phyloP scores from a whole-genome alignment of 1,284 basidiomycete genomes.

The Cryptococcus hybrid region DNA sequence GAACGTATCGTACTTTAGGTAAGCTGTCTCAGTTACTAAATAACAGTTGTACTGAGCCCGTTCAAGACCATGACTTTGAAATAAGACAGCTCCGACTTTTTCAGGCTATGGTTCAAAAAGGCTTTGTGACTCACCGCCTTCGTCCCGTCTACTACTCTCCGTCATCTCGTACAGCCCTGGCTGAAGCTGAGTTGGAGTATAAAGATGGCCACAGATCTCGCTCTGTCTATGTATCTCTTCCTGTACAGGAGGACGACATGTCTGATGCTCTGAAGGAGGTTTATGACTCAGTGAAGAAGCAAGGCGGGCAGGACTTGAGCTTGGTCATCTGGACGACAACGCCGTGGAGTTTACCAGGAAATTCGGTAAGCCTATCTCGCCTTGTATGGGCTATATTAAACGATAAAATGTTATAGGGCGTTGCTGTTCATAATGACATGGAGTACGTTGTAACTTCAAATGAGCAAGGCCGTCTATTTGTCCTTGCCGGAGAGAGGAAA shows the following conservation, averaged over 20 bases:
- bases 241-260: conserved; percentile 51
- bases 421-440: conserved; percentile 75
- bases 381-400: background rate
- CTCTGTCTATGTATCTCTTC: conserved; percentile 82
- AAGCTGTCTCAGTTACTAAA: conserved; percentile 24
- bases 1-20: conserved; percentile 87
- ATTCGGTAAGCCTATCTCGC: conserved; percentile 65
- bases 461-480: conserved; percentile 49
- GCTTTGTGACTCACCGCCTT: conserved; percentile 71
- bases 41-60: background rate
- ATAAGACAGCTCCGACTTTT: conserved; percentile 86
- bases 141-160: conserved; percentile 96
- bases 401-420: conserved; percentile 58
- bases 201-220: conserved; percentile 83
- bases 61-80: conserved; percentile 77
- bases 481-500: conserved; percentile 72
- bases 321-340: conserved; percentile 98
- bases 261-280: conserved; percentile 26
- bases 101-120: conserved; percentile 81
- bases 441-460: conserved; percentile 64
- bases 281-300: conserved; percentile 7
- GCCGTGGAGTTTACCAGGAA: conserved; percentile 94
- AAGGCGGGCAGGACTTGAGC: conserved; percentile 48
- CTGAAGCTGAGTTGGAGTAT: conserved; percentile 93
- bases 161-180: conserved; percentile 88